Evolutionary conservation across 1,284 basidiomycete genomes (phyloP).

Genomic region (Ustilago cynodontis): DNA sequence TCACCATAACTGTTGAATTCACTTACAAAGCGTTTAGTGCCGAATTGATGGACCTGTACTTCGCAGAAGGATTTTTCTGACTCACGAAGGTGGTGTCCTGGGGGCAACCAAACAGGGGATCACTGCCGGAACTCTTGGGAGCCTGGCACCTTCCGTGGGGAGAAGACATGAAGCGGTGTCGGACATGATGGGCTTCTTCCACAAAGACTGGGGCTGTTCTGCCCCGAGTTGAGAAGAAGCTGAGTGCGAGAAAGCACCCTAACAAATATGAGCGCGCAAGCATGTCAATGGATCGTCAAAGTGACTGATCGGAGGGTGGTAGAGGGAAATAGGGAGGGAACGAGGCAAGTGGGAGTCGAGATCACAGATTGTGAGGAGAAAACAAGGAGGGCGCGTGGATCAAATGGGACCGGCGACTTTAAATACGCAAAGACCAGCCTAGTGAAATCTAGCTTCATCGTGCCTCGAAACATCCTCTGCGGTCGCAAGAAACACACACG

Average conservation of each 20-base stretch:
- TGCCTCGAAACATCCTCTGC: not conserved
- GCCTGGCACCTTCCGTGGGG: conserved; percentile 28
- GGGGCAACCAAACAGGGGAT: conserved; percentile 28
- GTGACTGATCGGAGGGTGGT: too few relatives aligned
- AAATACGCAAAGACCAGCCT: too few relatives aligned
- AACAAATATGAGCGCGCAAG: conserved; percentile 1
- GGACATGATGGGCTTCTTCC: not conserved
- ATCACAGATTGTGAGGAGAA: not conserved
- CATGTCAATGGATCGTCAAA: not conserved
- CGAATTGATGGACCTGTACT: conserved; percentile 20
- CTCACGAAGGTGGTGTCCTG: conserved; percentile 35
- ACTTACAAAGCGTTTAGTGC: conserved; percentile 36
- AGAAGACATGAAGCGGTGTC: not conserved
- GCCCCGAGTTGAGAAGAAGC: not conserved
- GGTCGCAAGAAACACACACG: too few relatives aligned
- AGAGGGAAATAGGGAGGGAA: not conserved
- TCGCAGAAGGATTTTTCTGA: conserved; percentile 17
- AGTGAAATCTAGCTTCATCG: not conserved
- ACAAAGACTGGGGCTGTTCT: not conserved
- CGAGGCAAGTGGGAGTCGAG: not conserved
- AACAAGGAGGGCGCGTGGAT: not conserved
- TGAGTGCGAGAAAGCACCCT: conserved; percentile 8
- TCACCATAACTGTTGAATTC: not conserved
- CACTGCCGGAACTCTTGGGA: conserved; percentile 2
- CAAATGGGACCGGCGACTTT: too few relatives aligned